These are phyloP conservation scores for Rhodotorula sp. DNA, from an alignment of 1,284 basidiomycete species.

Conservation along the genomic window DNA sequence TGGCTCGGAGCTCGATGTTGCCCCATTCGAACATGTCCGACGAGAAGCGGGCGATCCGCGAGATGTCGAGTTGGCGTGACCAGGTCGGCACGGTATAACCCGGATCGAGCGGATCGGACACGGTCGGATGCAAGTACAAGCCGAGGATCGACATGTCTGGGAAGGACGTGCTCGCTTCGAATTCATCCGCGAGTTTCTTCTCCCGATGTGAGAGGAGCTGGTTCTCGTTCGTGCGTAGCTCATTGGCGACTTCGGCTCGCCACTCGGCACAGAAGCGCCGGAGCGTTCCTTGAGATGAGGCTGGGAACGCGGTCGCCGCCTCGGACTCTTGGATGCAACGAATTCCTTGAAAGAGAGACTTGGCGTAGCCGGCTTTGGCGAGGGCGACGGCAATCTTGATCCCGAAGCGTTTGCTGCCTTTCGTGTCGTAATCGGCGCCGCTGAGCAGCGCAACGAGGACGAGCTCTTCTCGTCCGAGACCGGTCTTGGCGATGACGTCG, in stretches of 20 bases:
- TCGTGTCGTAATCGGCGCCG: conserved; percentile 80
- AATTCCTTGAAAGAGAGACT: conserved; percentile 57
- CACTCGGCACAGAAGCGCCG: conserved; percentile 60
- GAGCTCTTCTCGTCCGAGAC: conserved; percentile 69
- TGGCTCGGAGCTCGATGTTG: conserved; percentile 21
- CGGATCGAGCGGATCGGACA: conserved; percentile 9
- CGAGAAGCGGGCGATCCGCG: conserved; percentile 21
- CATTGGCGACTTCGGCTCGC: conserved; percentile 63
- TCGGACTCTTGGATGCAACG: conserved; percentile 14
- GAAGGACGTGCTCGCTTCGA: conserved; percentile 19
- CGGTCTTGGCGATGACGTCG: conserved; percentile 60
- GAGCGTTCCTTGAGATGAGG: background rate
- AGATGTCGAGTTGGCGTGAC: conserved; percentile 20
- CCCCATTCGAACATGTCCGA: conserved; percentile 37
- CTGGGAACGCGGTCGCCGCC: background rate
- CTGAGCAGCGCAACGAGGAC: conserved; percentile 81
- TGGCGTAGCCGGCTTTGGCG: conserved; percentile 52
- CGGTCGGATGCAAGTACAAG: conserved; percentile 22
- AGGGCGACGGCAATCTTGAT: conserved; percentile 53
- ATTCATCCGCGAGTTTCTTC: conserved; percentile 20
- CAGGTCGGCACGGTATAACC: conserved; percentile 10
- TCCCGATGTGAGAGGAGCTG: conserved; percentile 14
- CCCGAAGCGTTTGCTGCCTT: conserved; percentile 44
- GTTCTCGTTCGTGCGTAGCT: conserved; percentile 60
- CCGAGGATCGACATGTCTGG: conserved; percentile 17